These are phyloP conservation scores for Climacium dendroides DNA, from an alignment of 225 moss, liverwort and hornwort genomes.

Conservation along the genomic window DNA sequence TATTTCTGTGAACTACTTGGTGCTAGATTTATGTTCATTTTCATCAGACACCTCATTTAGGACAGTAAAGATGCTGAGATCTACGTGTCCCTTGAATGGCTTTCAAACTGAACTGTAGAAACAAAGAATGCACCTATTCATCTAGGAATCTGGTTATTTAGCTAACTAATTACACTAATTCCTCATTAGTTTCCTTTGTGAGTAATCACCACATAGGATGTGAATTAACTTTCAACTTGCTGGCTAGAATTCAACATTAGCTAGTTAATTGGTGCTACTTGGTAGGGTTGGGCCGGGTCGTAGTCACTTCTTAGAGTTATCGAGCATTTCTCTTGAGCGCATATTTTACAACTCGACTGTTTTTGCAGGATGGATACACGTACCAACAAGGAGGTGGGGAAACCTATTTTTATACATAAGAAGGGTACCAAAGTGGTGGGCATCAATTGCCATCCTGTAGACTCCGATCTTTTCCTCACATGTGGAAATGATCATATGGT, in stretches of 20 bases:
- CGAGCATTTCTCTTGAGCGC: neutral
- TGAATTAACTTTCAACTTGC: neutral
- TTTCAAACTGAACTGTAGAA: neutral
- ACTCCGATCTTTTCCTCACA: slow-evolving; percentile 57
- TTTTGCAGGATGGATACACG: slow-evolving; percentile 59
- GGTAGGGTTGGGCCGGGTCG: neutral
- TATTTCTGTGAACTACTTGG: neutral
- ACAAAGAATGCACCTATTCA: neutral
- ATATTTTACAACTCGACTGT: neutral
- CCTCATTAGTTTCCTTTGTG: neutral
- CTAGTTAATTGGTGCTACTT: neutral
- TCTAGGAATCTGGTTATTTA: neutral
- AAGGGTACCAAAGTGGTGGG: slow-evolving; percentile 84
- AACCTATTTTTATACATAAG: slow-evolving; percentile 42
- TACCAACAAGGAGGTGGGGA: slow-evolving; percentile 38
- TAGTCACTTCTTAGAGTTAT: neutral
- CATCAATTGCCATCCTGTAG: slow-evolving; percentile 64
- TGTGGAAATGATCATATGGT: slow-evolving; percentile 86
- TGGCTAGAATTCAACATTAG: neutral
- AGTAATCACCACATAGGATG: neutral
- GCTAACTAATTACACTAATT: neutral
- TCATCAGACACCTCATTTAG: neutral
- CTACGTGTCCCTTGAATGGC: no score
- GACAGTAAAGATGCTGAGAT: neutral
- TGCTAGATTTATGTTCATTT: neutral